Evolutionary conservation across 1,284 basidiomycete genomes (phyloP).

Genomic region (Heliocybe sulcata): DNA sequence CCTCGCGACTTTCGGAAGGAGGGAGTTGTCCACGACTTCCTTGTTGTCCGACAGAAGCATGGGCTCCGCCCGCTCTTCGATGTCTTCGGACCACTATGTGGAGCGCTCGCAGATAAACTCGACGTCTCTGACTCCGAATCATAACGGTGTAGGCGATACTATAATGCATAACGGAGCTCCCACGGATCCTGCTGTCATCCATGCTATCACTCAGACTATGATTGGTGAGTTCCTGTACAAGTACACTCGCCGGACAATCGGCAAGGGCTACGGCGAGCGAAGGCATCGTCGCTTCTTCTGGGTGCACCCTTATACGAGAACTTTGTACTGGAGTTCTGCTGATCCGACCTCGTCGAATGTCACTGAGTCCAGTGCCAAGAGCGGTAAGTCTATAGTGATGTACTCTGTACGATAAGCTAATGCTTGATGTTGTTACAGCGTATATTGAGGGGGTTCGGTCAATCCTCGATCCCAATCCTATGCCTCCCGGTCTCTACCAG

Average conservation of each 20-base stretch:
- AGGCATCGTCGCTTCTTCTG: slow-evolving; percentile 97
- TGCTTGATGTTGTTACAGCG: slow-evolving; percentile 43
- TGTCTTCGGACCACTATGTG: slow-evolving; percentile 63
- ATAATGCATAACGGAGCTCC: slow-evolving; percentile 25
- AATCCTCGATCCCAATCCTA: slow-evolving; percentile 87
- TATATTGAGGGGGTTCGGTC: slow-evolving; percentile 90
- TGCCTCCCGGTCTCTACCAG: slow-evolving; percentile 88
- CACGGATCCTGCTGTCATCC: slow-evolving; percentile 85
- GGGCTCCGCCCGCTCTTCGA: slow-evolving; percentile 66
- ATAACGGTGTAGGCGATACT: slow-evolving; percentile 23
- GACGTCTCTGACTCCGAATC: slow-evolving; percentile 17
- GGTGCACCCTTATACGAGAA: slow-evolving; percentile 99
- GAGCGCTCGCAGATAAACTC: slow-evolving; percentile 25
- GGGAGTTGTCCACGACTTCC: slow-evolving; percentile 58
- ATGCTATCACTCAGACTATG: slow-evolving; percentile 99
- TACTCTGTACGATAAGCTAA: slow-evolving; percentile 6
- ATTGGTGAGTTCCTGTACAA: slow-evolving; percentile 99
- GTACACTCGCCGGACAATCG: slow-evolving; percentile 90
- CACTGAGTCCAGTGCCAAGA: slow-evolving; percentile 92
- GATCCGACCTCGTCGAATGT: slow-evolving; percentile 88
- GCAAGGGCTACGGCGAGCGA: slow-evolving; percentile 86
- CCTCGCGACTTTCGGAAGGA: slow-evolving; percentile 36
- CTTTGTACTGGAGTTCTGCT: slow-evolving; percentile 93
- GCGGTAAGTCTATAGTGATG: slow-evolving; percentile 55
- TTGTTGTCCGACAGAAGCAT: slow-evolving; percentile 58